Percentiles rank a stretch among this genome's conserved stretches.
phyloP scores from a whole-genome alignment of 306 rosid genomes.

The Cicer bijugum region DNA sequence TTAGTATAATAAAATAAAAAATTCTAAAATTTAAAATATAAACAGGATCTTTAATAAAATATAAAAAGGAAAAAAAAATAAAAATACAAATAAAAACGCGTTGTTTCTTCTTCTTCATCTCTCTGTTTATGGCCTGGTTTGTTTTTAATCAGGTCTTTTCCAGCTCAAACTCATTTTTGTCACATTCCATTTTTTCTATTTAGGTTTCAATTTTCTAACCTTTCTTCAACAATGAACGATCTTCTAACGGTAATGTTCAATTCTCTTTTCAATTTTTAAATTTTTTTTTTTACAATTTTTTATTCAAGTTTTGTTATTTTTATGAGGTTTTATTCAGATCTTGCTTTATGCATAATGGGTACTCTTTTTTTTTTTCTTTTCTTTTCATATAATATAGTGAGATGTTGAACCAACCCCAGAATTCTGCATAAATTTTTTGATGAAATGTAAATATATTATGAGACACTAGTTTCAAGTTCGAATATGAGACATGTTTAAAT shows the following conservation, averaged over 20 bases:
- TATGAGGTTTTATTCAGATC: constrained; percentile 50
- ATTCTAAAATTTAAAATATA: no score
- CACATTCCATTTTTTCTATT: constrained; percentile 12
- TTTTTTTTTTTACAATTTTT: neutral
- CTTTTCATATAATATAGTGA: no score
- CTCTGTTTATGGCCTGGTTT: constrained; percentile 57
- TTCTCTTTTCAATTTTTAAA: constrained; percentile 1
- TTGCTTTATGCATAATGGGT: neutral
- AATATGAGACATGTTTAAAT: no score
- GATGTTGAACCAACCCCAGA: no score
- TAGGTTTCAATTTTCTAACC: constrained; percentile 26
- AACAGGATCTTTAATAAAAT: neutral
- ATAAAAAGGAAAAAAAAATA: neutral
- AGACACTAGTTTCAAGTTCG: no score
- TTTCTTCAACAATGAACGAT: constrained; percentile 77
- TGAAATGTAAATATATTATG: no score
- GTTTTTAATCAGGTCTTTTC: constrained; percentile 55
- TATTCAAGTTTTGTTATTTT: constrained; percentile 29
- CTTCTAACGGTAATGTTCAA: constrained; percentile 68
- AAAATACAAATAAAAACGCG: neutral
- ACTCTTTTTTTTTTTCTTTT: neutral
- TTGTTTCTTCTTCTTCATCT: neutral
- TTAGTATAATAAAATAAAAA: no score
- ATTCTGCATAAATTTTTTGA: no score
- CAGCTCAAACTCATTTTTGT: constrained; percentile 35